Evolutionary conservation across 1,284 basidiomycete species (phyloP), one percentile per base, ranked within the genome.

Genomic region (Clitocybe nebularis): DNA sequence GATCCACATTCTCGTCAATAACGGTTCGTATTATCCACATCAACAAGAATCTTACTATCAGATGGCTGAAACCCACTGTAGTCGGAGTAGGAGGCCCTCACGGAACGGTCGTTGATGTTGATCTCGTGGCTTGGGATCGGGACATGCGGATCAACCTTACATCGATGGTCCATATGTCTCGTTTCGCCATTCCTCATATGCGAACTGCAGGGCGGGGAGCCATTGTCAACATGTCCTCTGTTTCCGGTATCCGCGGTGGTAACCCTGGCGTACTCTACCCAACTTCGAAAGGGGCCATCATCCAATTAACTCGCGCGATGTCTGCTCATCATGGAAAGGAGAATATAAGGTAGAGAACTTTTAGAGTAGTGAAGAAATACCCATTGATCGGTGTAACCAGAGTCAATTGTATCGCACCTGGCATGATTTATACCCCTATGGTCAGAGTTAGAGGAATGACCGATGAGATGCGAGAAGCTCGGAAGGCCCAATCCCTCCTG

Each of bases 231-330:
- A 62, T 66, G 6, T 52, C 60, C 6, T 66, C 63, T 44, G 58
- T 65, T 10, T 56, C 62, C 2, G 64, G 62, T 2, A 36, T 69
- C 44, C 32, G 58, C 5, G 67, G 67, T 0, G 67, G 67, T 5
- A 58, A 57, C 1, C 61, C 63, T 2, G 58, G 59, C 47, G 46
- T 69, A 29, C 49, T 69, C 10, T 69, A 69, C 30, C 64, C 65
- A 0, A 66, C 63, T 17, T 66, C 63, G 42, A 69, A 67, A 49
- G 66, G 66, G 3, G 67, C 67, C 1, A 50, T 68, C 6, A 51
- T 69, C 22, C 66, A 67, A 36, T 65, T 69, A 62, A 69, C 67
- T 1, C 54, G 63, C 29, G 66, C 67, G 1, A 69, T 69, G 67
- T 64, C 65, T 0, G 59, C 55, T 2, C 65, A 69, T 41, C 67